A percentile compares a stretch with the other conserved stretches of the same genome.
These are phyloP conservation scores for Penicillium capsulatum DNA, from an alignment of 2,329 filamentous ascomycete species.

Conservation along the genomic window DNA sequence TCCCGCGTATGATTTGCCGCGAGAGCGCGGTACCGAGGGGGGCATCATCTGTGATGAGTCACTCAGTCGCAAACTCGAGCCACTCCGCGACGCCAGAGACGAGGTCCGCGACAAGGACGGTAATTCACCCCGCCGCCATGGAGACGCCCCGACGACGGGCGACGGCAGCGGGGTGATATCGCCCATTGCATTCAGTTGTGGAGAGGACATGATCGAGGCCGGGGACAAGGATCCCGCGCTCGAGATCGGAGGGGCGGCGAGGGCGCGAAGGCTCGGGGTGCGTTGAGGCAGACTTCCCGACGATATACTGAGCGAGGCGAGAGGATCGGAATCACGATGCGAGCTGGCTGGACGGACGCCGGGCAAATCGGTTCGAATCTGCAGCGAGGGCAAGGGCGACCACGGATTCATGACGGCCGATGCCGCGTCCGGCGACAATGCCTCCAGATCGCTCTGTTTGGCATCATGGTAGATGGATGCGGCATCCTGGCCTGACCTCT, in stretches of 20 bases:
- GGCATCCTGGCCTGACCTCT: constrained; percentile 17
- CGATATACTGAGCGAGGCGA: constrained; percentile 40
- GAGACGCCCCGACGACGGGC: constrained; percentile 51
- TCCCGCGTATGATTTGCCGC: constrained; percentile 41
- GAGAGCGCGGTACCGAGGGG: constrained; percentile 29
- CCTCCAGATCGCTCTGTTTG: not conserved
- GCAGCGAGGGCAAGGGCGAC: constrained; percentile 28
- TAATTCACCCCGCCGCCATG: constrained; percentile 53
- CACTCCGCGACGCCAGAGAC: constrained; percentile 38
- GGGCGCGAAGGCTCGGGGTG: constrained; percentile 43
- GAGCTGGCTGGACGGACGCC: constrained; percentile 25
- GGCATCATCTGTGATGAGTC: constrained; percentile 35
- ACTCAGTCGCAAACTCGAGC: constrained; percentile 35
- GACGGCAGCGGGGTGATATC: constrained; percentile 77
- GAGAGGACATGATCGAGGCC: constrained; percentile 67
- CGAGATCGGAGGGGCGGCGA: constrained; percentile 36
- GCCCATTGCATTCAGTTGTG: constrained; percentile 69
- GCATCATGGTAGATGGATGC: constrained; percentile 10
- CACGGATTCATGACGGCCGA: constrained; percentile 7
- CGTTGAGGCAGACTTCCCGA: constrained; percentile 42
- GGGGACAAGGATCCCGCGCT: constrained; percentile 50
- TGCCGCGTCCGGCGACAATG: not conserved
- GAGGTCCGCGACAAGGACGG: constrained; percentile 42
- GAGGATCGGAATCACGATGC: constrained; percentile 31
- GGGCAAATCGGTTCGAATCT: constrained; percentile 36